Base-by-base conservation (phyloP, 257 asterid genomes). In the Lycium barbarum region DNA sequence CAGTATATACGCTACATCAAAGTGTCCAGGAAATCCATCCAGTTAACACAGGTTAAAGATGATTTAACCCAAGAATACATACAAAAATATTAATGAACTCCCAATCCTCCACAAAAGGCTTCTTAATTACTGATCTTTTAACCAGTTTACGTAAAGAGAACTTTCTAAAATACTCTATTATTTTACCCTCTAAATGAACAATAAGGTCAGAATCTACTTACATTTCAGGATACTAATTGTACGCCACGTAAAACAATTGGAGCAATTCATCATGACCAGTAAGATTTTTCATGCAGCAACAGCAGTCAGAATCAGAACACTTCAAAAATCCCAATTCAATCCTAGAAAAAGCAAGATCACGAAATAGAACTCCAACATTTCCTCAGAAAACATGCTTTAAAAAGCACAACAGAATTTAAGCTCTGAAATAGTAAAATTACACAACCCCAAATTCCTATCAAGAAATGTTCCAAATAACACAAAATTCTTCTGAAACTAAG, bases 381-480 rank as follows among this genome's bases (percentile, higher is more conserved):
- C 63, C 14, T 13, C 15, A 0, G 6, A 76, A 26, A 51, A 26
- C 5, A 76, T 76, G 49, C 82, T 54, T 76, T 65, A 76, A 53
- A 74, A 76, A 26, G 65, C 58, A 51, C 47, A 76, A 49, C 5
- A 62, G 22, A 71, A n/a, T 53, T 53, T 54, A 26, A 51, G 3
- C 14, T 53, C 49, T 5, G 47, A 53, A 76, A 26, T 7, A 53
- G 49, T 26, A 76, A 76, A 76, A 51, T 51, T 76, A 76, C 45
- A 76, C 12, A 22, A 26, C 10, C 82, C 51, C 43, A 76, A 71
- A n/a, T 76, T 76, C 63, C 82, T 51, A 76, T 76, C 13, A 33
- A 76, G 40, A 76, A 76, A 51, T 76, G 62, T 8, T 76, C 26
- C 9, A 7, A 26, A 76, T 54, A 53, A 5, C 82, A 76, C 26